These are phyloP conservation scores for Globisporangium uncinulatum DNA, from an alignment of 352 stramenopile genomes.

Conservation along the genomic window DNA sequence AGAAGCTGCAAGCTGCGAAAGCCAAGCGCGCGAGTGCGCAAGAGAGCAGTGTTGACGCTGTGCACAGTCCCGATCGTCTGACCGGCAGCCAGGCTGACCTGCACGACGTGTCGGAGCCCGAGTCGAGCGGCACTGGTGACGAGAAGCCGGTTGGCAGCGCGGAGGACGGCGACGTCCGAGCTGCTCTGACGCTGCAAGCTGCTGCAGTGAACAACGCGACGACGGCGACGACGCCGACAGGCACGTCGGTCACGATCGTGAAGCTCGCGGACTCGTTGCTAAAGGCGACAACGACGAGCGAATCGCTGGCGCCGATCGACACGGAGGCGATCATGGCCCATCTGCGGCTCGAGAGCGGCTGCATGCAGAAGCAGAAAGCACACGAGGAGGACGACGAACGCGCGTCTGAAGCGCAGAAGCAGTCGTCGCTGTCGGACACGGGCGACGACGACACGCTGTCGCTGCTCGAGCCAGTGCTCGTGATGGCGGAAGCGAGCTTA, in stretches of 20 bases:
- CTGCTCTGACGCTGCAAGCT: background rate
- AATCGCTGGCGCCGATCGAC: conserved; percentile 16
- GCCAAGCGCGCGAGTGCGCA: conserved; percentile 19
- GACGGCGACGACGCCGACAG: background rate
- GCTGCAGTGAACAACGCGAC: background rate
- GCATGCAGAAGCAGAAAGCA: conserved; percentile 38
- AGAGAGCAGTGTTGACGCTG: background rate
- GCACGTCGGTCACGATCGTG: background rate
- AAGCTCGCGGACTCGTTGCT: background rate
- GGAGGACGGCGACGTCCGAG: background rate
- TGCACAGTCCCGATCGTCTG: conserved; percentile 1
- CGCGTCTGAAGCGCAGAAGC: background rate
- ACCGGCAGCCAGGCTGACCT: background rate
- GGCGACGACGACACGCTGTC: conserved; percentile 12
- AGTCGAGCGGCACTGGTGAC: background rate
- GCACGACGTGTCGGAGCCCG: background rate
- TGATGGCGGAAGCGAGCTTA: conserved; percentile 64
- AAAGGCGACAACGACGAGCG: background rate
- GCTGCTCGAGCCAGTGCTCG: conserved; percentile 52
- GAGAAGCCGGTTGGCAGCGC: background rate
- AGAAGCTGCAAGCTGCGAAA: conserved; percentile 50
- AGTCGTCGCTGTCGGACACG: background rate
- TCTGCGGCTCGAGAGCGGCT: conserved; percentile 67
- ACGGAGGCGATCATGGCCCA: conserved; percentile 55
- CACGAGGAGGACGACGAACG: conserved; percentile 13